These are phyloP conservation scores for Populus alba DNA, from an alignment of 345 rosid species.

Conservation along the genomic window DNA sequence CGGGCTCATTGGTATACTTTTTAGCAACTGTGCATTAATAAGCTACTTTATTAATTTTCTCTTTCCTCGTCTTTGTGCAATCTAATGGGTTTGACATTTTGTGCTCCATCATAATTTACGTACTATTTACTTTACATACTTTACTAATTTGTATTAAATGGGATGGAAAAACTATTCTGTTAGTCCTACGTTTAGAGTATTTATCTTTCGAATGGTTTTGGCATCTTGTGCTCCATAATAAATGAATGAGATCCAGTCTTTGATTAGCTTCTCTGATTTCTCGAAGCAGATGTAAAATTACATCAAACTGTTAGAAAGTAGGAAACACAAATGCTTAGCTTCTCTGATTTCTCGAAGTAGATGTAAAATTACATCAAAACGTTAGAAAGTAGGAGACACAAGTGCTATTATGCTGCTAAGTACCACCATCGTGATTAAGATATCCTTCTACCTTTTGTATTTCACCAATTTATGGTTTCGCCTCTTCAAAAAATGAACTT, in stretches of 20 bases:
- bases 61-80: background rate
- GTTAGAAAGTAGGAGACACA: background rate
- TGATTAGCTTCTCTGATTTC: background rate
- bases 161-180: background rate
- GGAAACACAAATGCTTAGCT: background rate
- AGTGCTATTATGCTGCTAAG: background rate
- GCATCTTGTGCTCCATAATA: background rate
- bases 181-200: no score
- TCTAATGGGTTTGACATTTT: background rate
- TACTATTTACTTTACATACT: background rate
- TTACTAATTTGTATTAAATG: no score
- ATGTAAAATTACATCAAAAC: background rate
- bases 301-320: background rate
- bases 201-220: no score
- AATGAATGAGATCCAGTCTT: background rate
- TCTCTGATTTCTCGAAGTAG: background rate
- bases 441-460: background rate
- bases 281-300: no score
- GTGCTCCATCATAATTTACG: background rate
- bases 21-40: background rate
- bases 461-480: background rate
- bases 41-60: background rate
- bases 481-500: background rate
- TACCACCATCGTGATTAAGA: background rate
- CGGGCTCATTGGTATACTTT: background rate